Conservation (phyloP, 164 flowering plant species). For the Macadamia tetraphylla region DNA sequence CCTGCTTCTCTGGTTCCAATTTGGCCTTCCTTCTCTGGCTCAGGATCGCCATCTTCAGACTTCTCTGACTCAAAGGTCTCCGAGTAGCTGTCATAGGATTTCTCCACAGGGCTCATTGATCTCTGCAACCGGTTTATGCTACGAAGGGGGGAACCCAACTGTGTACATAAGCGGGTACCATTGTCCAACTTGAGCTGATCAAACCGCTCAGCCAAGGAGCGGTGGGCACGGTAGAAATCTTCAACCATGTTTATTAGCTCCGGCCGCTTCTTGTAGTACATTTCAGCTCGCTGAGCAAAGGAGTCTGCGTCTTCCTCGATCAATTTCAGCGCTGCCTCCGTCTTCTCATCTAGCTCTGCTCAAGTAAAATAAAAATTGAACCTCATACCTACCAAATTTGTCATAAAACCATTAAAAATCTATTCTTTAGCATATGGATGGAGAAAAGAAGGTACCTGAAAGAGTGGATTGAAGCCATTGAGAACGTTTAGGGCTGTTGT, state of each 20-base stretch:
- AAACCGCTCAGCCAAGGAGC: slow-evolving; percentile 74
- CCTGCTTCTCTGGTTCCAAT: slow-evolving; percentile 12
- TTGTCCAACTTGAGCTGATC: slow-evolving; percentile 59
- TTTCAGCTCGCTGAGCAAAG: slow-evolving; percentile 84
- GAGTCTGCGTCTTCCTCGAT: slow-evolving; percentile 88
- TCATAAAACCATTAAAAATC: too few species aligned
- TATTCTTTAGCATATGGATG: not conserved
- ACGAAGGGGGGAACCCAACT: slow-evolving; percentile 36
- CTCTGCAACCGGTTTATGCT: slow-evolving; percentile 29
- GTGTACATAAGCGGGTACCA: slow-evolving; percentile 30
- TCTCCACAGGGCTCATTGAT: slow-evolving; percentile 9
- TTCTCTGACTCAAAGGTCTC: slow-evolving; percentile 41
- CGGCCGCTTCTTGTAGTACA: slow-evolving; percentile 90
- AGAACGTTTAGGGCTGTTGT: slow-evolving; percentile 45
- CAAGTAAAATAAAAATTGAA: not conserved
- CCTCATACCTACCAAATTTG: too few species aligned
- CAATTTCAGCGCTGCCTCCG: slow-evolving; percentile 66
- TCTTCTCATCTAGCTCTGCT: slow-evolving; percentile 73
- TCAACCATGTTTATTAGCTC: slow-evolving; percentile 81
- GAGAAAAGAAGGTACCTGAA: slow-evolving; percentile 30
- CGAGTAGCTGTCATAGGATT: slow-evolving; percentile 26
- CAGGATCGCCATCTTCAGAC: slow-evolving; percentile 4
- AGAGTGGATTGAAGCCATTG: slow-evolving; percentile 79
- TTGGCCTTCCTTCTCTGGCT: slow-evolving; percentile 27
- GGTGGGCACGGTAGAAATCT: slow-evolving; percentile 74